Base-by-base conservation (phyloP, 2,329 filamentous ascomycete species). In the Penicillium sp. region DNA sequence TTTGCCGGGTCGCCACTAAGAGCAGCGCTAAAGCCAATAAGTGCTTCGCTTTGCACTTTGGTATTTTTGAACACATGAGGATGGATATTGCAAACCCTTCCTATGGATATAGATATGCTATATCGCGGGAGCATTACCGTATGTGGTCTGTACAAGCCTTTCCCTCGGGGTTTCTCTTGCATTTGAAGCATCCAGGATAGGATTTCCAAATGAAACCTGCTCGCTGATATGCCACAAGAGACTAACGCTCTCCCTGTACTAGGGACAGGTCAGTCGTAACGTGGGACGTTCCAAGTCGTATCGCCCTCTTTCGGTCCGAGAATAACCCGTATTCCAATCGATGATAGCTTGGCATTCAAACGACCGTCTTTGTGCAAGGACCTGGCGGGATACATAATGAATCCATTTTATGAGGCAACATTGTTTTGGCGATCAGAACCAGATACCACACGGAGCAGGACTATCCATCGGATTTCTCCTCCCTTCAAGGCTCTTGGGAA, bases 1-100 rank as follows among this genome's bases (percentile, higher is more conserved):
- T 60, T 39, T 61, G 57, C 63, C 63, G 63, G 42, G 56, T 65
- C 43, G 62, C 64, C 64, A 65, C 64, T 38, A 15, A 15, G 4
- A 51, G 25, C 19, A 39, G 29, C 36, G 38, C 21, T 49, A 25
- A 55, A 6, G 17, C 45, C 36, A 50, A 50, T 50, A 23, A 41
- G n/a, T 19, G 15, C n/a, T 23, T 42, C n/a, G 36, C 36, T 19
- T 10, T 41, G 36, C 19, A 31, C 2, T 23, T 31, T 23, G 27
- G 29, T 52, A 44, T 33, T 35, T 52, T 21, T 45, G 15, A 33
- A 19, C 15, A 13, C 23, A 13, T 15, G 12, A 41, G 9, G 2
- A 48, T 35, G 15, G 8, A 33, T 8, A 17, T 17, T 13, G 12
- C 6, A 23, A 35, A 5, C 13, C 8, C 3, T 35, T 23, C 27